Evolutionary conservation across 1,284 basidiomycete species (phyloP).

Genomic region (Rhodotorula sp.): DNA sequence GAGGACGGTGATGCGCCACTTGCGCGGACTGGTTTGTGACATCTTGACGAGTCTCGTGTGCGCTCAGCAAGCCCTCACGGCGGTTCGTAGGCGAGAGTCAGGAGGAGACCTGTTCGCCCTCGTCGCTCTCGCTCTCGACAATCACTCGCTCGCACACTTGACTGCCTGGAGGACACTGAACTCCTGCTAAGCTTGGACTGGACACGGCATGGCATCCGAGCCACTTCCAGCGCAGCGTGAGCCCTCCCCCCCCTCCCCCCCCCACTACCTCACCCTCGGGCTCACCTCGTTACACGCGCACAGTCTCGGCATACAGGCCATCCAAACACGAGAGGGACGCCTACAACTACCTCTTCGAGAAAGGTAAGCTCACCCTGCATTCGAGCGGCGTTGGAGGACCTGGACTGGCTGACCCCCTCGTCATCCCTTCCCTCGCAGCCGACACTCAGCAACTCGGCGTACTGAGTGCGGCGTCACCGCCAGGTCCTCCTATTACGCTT

Average conservation of each 20-base stretch:
- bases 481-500: background rate
- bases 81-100: too few relatives aligned
- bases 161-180: background rate
- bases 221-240: slow-evolving; percentile 22
- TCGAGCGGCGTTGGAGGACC: too few relatives aligned
- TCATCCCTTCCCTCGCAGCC: slow-evolving; percentile 24
- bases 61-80: background rate
- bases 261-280: background rate
- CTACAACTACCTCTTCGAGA: slow-evolving; percentile 26
- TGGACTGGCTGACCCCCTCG: background rate
- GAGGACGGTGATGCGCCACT: slow-evolving; percentile 59
- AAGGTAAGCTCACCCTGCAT: slow-evolving; percentile 13
- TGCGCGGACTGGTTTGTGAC: slow-evolving; percentile 6
- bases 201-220: slow-evolving; percentile 19
- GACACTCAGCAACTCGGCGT: slow-evolving; percentile 45
- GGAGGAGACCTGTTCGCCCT: too few relatives aligned
- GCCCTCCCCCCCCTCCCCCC: background rate
- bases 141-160: background rate
- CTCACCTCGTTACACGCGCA: background rate
- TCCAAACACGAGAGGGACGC: slow-evolving; percentile 24
- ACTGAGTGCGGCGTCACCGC: slow-evolving; percentile 25
- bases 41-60: background rate
- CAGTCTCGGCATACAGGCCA: slow-evolving; percentile 31
- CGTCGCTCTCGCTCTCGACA: background rate
- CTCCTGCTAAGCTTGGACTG: background rate